phyloP scores from a whole-genome alignment of 352 stramenopile species.

The Phytophthora kernoviae region DNA sequence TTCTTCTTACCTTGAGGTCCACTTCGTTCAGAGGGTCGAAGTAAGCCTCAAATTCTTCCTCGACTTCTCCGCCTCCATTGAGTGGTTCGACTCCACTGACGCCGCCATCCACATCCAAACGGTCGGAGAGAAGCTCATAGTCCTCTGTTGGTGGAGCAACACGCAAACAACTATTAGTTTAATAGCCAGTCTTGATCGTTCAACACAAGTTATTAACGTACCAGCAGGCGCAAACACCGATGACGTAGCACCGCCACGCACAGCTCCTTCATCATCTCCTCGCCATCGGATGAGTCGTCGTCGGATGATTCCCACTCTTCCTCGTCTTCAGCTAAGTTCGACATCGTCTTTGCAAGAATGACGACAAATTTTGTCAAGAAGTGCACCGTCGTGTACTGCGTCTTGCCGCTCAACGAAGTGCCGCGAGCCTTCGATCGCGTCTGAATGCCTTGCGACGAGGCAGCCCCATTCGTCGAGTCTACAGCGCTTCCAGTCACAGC shows the following conservation, averaged over 20 bases:
- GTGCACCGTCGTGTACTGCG: conserved; percentile 65
- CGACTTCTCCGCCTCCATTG: conserved; percentile 54
- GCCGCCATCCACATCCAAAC: conserved; percentile 44
- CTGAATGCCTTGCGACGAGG: conserved; percentile 35
- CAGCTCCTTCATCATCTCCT: conserved; percentile 37
- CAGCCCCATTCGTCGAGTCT: conserved; percentile 17
- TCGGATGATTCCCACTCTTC: conserved; percentile 81
- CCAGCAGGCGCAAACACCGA: conserved; percentile 78
- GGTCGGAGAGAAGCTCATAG: conserved; percentile 73
- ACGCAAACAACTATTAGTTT: conserved; percentile 15
- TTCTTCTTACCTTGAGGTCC: conserved; percentile 64
- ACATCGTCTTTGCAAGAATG: conserved; percentile 73
- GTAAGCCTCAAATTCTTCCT: conserved; percentile 82
- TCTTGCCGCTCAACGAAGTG: conserved; percentile 30
- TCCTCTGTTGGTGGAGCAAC: conserved; percentile 43
- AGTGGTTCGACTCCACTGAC: conserved; percentile 38
- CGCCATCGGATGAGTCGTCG: conserved; percentile 70
- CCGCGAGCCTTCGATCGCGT: conserved; percentile 65
- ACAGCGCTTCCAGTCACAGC: conserved; percentile 61
- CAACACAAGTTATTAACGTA: conserved; percentile 23
- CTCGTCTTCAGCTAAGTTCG: conserved; percentile 73
- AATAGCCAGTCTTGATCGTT: neutral
- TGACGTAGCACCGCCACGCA: conserved; percentile 24
- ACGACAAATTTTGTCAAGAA: conserved; percentile 82
- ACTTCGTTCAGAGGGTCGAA: conserved; percentile 84